Evolutionary conservation across 2,329 filamentous ascomycete genomes (phyloP).

Genomic region (Trematosphaeria pertusa): DNA sequence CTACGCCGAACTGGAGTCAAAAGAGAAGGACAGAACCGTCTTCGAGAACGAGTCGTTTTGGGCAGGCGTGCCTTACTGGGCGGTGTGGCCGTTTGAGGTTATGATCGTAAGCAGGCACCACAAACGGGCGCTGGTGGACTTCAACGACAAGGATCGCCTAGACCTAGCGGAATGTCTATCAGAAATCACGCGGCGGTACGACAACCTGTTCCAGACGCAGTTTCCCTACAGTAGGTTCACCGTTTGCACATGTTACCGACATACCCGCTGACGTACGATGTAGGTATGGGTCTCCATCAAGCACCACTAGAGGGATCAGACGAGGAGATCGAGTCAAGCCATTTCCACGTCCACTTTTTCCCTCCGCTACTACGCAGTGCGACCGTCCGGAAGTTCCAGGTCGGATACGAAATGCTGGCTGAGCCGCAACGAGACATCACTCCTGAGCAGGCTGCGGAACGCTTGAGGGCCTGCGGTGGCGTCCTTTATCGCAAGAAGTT

Average conservation of each 20-base stretch:
- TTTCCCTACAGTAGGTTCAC: slow-evolving; percentile 83
- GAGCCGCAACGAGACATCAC: slow-evolving; percentile 99
- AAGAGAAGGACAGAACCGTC: slow-evolving; percentile 84
- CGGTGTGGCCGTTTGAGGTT: slow-evolving; percentile 94
- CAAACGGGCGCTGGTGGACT: slow-evolving; percentile 82
- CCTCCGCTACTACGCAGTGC: slow-evolving; percentile 90
- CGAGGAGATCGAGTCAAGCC: slow-evolving; percentile 85
- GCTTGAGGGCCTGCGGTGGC: slow-evolving; percentile 77
- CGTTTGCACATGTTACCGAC: not conserved
- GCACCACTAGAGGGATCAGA: slow-evolving; percentile 82
- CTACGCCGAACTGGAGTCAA: slow-evolving; percentile 82
- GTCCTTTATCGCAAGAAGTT: slow-evolving; percentile 78
- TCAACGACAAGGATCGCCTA: slow-evolving; percentile 72
- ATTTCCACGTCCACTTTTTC: slow-evolving; percentile 98
- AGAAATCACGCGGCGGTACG: slow-evolving; percentile 88
- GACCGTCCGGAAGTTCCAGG: slow-evolving; percentile 93
- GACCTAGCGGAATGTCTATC: slow-evolving; percentile 84
- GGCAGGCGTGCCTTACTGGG: slow-evolving; percentile 96
- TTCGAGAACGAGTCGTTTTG: slow-evolving; percentile 87
- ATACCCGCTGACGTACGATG: slow-evolving; percentile 12
- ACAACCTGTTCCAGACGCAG: slow-evolving; percentile 95
- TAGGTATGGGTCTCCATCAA: slow-evolving; percentile 92
- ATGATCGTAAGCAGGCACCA: slow-evolving; percentile 87
- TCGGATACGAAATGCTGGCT: slow-evolving; percentile 95
- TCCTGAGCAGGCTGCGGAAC: slow-evolving; percentile 88